Evolutionary conservation across 2,329 filamentous ascomycete genomes (phyloP), one percentile per base, ranked within the genome.

Genomic region (Bipolaris cookei): DNA sequence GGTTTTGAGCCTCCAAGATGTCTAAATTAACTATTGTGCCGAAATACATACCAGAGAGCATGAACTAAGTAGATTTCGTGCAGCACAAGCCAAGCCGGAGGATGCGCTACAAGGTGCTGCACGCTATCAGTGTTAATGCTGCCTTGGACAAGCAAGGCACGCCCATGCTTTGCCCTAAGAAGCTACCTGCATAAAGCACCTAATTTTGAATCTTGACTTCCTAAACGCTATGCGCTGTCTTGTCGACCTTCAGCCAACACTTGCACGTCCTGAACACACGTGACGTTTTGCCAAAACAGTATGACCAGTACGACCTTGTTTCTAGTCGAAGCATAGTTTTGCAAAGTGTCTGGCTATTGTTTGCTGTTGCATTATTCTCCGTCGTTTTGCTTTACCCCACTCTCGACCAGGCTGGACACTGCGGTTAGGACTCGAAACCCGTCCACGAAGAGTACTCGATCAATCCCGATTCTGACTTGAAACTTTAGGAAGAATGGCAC

Each of bases 81-180:
- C 25, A 46, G 52, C 44, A 53, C 28, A 14, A 16, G 28, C 42
- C 37, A 46, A 38, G 30, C n/a, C 34, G 7, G 42, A 49, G 21
- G 42, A 53, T 53, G 48, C 25, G 54, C 54, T 53, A n/a, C 54
- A 57, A 57, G 54, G 54, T 48, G 42, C 32, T 45, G 53, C 54
- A 41, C 25, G 16, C 35, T 28, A 21, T 35, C 37, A 47, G 34
- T 23, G 32, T 42, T 14, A 44, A 44, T 25, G 30, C 20, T 28
- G 25, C 25, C 25, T 34, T 46, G 30, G 23, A 35, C 37, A 20
- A 44, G 23, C 18, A 28, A 34, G 32, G n/a, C 21, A 30, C 16
- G 14, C n/a, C 20, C 38, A 11, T 44, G 34, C 18, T 37, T 51
- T 13, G 13, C 39, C 35, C 32, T 7, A 32, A 32, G 18, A 32